phyloP scores from a whole-genome alignment of 805 yeast species.

The Pichia phayaonensis region DNA sequence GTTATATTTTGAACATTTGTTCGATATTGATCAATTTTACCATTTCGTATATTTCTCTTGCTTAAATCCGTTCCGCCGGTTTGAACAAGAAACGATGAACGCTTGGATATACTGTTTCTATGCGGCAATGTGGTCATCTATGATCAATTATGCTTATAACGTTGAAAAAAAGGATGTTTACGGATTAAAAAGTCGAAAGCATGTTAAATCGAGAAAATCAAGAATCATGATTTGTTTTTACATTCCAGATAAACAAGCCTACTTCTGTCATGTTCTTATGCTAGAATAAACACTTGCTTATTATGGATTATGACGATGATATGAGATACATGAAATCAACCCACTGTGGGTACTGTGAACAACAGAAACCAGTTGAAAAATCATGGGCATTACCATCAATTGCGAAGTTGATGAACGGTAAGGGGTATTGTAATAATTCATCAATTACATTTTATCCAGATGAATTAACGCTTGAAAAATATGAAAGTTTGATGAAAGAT shows the following conservation, averaged over 20 bases:
- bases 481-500: slow-evolving; percentile 57
- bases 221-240: neutral
- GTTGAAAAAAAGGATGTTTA: neutral
- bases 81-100: slow-evolving; percentile 1
- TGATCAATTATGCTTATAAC: neutral
- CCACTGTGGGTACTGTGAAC: slow-evolving; percentile 68
- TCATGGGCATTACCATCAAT: slow-evolving; percentile 24
- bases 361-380: slow-evolving; percentile 23
- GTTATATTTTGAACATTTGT: neutral
- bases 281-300: neutral
- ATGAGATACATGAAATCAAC: slow-evolving; percentile 32
- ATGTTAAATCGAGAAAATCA: neutral
- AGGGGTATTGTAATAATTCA: slow-evolving; percentile 19
- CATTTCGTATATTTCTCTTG: neutral
- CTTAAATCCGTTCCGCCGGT: neutral
- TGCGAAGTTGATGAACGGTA: slow-evolving; percentile 5
- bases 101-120: slow-evolving; percentile 4
- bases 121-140: neutral
- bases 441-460: slow-evolving; percentile 20
- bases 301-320: neutral
- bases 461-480: slow-evolving; percentile 35
- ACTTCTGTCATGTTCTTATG: neutral
- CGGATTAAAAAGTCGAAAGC: too few relatives aligned
- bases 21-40: neutral
- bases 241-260: neutral